These are phyloP conservation scores for Gossypium schwendimanii DNA, from an alignment of 441 rosid species.

Conservation along the genomic window DNA sequence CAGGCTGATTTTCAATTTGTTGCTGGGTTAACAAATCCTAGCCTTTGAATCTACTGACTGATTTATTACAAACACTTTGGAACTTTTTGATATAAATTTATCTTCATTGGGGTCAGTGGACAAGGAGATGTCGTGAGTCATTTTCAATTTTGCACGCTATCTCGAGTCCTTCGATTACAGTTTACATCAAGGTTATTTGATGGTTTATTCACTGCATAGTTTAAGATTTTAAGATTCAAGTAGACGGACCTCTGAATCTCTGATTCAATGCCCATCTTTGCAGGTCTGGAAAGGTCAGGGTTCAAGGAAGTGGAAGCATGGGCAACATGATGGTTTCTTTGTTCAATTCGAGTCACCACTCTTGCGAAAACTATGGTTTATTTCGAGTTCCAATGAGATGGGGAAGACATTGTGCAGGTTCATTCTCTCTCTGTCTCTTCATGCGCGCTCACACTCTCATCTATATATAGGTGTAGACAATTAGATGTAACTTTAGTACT, in stretches of 20 bases:
- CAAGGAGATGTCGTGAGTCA: too few species aligned
- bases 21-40: not conserved
- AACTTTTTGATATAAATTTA: not conserved
- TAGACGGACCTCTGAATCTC: not conserved
- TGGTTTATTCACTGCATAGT: not conserved
- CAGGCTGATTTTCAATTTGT: not conserved
- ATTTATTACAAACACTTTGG: not conserved
- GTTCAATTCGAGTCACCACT: conserved; percentile 75
- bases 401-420: conserved; percentile 85
- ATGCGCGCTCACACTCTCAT: not conserved
- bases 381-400: conserved; percentile 68
- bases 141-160: too few species aligned
- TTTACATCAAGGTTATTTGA: not conserved
- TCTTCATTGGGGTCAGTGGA: not conserved
- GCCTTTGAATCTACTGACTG: not conserved
- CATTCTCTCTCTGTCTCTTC: conserved; percentile 10
- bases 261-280: conserved; percentile 12
- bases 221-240: not conserved
- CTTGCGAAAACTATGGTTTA: conserved; percentile 73
- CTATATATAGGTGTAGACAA: not conserved
- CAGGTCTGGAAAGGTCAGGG: conserved; percentile 99
- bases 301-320: conserved; percentile 91
- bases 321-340: conserved; percentile 84
- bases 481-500: not conserved
- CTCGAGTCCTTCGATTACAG: not conserved